phyloP scores from a whole-genome alignment of 2,329 filamentous ascomycete genomes.

The Cercospora canescens region DNA sequence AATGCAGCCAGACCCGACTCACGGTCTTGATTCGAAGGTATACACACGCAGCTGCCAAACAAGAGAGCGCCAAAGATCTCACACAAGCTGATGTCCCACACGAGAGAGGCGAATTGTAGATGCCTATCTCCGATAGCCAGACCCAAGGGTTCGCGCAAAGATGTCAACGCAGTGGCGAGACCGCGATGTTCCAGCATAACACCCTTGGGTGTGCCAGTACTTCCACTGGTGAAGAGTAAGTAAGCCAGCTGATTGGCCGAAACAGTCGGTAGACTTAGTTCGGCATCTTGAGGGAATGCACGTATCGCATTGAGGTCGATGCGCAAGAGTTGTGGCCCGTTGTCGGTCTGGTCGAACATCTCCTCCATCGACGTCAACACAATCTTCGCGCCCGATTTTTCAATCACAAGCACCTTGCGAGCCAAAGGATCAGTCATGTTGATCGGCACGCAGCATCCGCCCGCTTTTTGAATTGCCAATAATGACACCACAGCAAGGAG shows the following conservation, averaged over 20 bases:
- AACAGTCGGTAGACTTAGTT: neutral
- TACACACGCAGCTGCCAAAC: slow-evolving; percentile 11
- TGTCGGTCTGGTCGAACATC: neutral
- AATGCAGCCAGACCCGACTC: neutral
- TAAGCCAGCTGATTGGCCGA: neutral
- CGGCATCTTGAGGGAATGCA: neutral
- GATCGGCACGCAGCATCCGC: neutral
- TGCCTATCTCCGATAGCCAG: neutral
- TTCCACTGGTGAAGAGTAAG: slow-evolving; percentile 50
- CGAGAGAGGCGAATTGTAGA: neutral
- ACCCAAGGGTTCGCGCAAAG: neutral
- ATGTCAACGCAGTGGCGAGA: neutral
- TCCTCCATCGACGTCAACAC: neutral
- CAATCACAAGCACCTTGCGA: neutral
- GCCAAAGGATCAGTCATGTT: neutral
- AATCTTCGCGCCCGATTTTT: neutral
- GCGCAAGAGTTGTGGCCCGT: neutral
- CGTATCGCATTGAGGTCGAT: neutral
- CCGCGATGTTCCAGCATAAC: slow-evolving; percentile 17
- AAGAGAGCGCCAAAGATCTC: slow-evolving; percentile 9
- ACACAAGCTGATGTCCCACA: neutral
- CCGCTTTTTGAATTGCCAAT: neutral
- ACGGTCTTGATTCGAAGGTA: neutral
- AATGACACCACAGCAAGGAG: neutral
- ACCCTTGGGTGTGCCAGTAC: slow-evolving; percentile 34